A percentile compares a stretch with the other conserved stretches of the same genome.
Evolutionary conservation across 2,329 filamentous ascomycete genomes (phyloP).

Genomic region (Hymenotorrendiella dingleyae): DNA sequence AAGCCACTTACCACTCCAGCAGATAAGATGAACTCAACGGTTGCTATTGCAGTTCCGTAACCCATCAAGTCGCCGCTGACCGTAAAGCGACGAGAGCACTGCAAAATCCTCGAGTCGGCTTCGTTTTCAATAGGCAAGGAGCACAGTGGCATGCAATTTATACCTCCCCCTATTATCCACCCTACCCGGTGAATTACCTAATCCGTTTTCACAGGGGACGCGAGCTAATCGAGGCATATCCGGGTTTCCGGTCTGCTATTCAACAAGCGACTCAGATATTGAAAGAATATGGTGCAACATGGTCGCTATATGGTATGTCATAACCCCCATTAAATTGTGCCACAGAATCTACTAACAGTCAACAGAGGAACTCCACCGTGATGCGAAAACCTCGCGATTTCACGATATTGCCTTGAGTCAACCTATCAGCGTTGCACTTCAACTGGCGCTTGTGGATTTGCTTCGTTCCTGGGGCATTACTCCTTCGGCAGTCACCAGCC

Average conservation of each 20-base stretch:
- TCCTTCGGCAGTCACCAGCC: conserved; percentile 23
- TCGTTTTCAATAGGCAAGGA: conserved; percentile 25
- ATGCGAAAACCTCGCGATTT: conserved; percentile 16
- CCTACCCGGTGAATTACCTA: too few relatives aligned
- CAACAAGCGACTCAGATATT: conserved; percentile 5
- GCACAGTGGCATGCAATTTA: conserved; percentile 15
- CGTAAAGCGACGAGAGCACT: too few relatives aligned
- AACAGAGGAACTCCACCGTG: conserved; percentile 15
- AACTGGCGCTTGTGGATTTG: conserved; percentile 30
- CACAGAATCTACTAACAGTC: background rate
- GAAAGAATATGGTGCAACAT: conserved; percentile 11
- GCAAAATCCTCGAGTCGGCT: too few relatives aligned
- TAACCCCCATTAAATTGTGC: background rate
- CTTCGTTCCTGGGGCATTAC: conserved; percentile 19
- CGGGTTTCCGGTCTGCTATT: conserved; percentile 3
- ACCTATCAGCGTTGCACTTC: conserved; percentile 32
- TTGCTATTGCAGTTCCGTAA: too few relatives aligned
- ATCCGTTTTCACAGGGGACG: conserved; percentile 15
- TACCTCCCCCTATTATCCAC: background rate
- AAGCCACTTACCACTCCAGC: too few relatives aligned
- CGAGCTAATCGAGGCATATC: conserved; percentile 12
- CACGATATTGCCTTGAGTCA: conserved; percentile 16
- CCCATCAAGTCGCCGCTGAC: too few relatives aligned
- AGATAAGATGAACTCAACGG: too few relatives aligned
- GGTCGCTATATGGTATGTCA: conserved; percentile 7